A percentile compares a stretch with the other conserved stretches of the same genome.
Conservation (phyloP, 192 early-diverging fungal species). For the Rhizophlyctis rosea region DNA sequence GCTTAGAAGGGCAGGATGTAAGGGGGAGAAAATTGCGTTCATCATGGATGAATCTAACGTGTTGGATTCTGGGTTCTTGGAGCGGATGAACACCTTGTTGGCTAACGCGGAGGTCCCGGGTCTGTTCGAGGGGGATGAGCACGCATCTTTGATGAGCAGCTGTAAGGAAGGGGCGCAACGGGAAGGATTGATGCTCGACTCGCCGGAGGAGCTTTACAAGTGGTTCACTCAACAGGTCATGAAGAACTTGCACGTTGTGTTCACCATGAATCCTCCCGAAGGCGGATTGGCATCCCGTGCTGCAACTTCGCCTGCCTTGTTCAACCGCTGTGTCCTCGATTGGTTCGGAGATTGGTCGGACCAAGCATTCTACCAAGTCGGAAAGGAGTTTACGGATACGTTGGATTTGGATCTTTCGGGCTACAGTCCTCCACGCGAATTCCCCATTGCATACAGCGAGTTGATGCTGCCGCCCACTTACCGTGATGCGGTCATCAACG, state of each 20-base stretch:
- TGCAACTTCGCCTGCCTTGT: constrained; percentile 97
- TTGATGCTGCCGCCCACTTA: constrained; percentile 69
- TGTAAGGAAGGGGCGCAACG: constrained; percentile 92
- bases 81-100: constrained; percentile 99
- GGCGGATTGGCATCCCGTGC: constrained; percentile 86
- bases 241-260: constrained; percentile 97
- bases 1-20: constrained; percentile 86
- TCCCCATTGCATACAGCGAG: constrained; percentile 73
- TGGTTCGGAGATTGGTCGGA: constrained; percentile 99
- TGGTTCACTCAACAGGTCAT: constrained; percentile 98
- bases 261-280: constrained; percentile 99
- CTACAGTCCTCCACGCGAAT: constrained; percentile 66
- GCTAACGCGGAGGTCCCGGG: constrained; percentile 99
- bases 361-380: constrained; percentile 98
- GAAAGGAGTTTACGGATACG: constrained; percentile 87
- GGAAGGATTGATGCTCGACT: constrained; percentile 92
- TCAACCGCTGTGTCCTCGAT: constrained; percentile 99
- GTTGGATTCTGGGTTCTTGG: constrained; percentile 94
- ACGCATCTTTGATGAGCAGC: constrained; percentile 84
- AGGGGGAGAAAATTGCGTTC: constrained; percentile 97
- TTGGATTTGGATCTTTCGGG: constrained; percentile 79
- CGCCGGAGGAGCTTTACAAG: constrained; percentile 91
- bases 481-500: constrained; percentile 84
- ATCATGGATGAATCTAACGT: constrained; percentile 99
- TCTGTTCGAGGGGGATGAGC: constrained; percentile 98